Percentiles rank a stretch among this genome's conserved stretches.
phyloP scores from a whole-genome alignment of 164 flowering plant species.

The Umbellularia californica region DNA sequence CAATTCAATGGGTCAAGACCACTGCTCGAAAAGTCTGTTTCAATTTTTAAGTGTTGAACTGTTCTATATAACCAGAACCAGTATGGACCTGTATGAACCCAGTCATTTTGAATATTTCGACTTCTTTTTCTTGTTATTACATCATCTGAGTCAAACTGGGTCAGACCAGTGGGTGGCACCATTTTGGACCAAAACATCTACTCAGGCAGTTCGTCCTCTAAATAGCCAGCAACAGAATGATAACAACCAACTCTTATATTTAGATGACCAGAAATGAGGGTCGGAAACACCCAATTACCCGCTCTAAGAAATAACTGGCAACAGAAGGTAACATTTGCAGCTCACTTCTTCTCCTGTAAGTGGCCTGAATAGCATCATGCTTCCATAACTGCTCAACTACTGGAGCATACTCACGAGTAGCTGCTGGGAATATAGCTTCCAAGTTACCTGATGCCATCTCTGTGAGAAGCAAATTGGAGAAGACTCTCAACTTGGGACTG shows the following conservation, averaged over 20 bases:
- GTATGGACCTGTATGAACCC: too few relatives aligned
- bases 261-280: neutral
- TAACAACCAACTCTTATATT: too few relatives aligned
- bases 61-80: too few relatives aligned
- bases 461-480: constrained; percentile 94
- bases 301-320: constrained; percentile 79
- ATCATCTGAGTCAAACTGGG: neutral
- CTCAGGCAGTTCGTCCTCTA: neutral
- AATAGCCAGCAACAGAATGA: too few relatives aligned
- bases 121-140: too few relatives aligned
- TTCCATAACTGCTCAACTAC: constrained; percentile 86
- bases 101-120: too few relatives aligned
- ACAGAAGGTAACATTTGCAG: constrained; percentile 58
- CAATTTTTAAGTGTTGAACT: too few relatives aligned
- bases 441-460: constrained; percentile 77
- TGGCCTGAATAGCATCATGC: constrained; percentile 74
- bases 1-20: too few relatives aligned
- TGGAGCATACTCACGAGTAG: constrained; percentile 95
- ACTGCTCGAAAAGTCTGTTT: too few relatives aligned
- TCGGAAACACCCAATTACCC: constrained; percentile 38
- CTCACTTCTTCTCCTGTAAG: constrained; percentile 74
- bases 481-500: constrained; percentile 64
- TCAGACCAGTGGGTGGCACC: neutral
- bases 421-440: constrained; percentile 90
- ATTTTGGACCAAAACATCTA: neutral